phyloP scores from a whole-genome alignment of 2,329 filamentous ascomycete species.

The Sarocladium strictum region DNA sequence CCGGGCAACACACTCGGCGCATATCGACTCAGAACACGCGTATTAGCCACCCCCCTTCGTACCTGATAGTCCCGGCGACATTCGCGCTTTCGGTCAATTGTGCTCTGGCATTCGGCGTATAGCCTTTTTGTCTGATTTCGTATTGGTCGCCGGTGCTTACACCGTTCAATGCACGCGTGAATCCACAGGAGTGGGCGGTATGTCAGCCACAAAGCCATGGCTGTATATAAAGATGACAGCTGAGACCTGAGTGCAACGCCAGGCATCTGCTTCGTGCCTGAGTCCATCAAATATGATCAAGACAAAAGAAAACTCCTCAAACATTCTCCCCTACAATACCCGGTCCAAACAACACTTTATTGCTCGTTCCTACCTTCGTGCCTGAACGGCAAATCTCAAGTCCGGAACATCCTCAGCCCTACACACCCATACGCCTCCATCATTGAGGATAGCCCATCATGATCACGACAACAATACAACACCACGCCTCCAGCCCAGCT shows the following conservation, averaged over 20 bases:
- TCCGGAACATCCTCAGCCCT: neutral
- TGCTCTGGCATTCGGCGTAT: neutral
- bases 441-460: neutral
- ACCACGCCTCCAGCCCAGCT: neutral
- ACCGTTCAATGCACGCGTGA: neutral
- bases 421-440: neutral
- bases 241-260: neutral
- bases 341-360: neutral
- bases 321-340: neutral
- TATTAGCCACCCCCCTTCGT: neutral
- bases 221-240: neutral
- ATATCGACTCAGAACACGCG: too few species aligned
- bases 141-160: neutral
- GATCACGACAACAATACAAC: neutral
- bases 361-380: neutral
- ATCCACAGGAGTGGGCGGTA: neutral
- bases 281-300: neutral
- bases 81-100: conserved; percentile 1
- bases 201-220: neutral
- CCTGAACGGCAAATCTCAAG: neutral
- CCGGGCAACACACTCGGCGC: too few species aligned
- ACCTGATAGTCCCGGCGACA: neutral
- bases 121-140: neutral
- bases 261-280: neutral
- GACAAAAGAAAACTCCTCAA: neutral